Base-by-base conservation (phyloP, 2,329 filamentous ascomycete species). In the Volutella citrinella region DNA sequence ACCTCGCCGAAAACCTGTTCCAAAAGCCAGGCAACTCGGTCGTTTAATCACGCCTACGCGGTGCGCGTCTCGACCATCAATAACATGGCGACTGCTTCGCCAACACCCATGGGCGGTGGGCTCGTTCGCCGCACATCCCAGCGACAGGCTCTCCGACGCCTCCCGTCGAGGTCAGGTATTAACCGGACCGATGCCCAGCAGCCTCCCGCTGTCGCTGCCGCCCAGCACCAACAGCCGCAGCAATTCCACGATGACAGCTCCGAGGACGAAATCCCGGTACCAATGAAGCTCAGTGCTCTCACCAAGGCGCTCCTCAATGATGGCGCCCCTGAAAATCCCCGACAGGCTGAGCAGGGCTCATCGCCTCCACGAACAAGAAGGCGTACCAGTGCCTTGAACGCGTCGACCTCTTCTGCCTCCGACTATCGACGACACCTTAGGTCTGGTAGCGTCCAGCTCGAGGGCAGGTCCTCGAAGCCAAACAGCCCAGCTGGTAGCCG, bases 231-330 rank as follows among this genome's bases (percentile, higher is more conserved):
- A 23, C 60, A 69, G 34, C 69, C 69, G 38, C 68, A 69, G 29
- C 72, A 59, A 38, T 82, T 59, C 40, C 46, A 57, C 48, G 82
- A 87, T 51, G 90, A 95, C 57, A 95, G 87, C 69, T 95, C 90
- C 16, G 91, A 96, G 63, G 91, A 96, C 54, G 91, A 96, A 63
- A 87, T 94, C 18, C 85, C 86, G 12, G 84, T 87, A 49, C 89
- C 89, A 52, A 88, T 93, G 78, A 94, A 93, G 66, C 84, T 96
- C 58, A 96, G 89, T 59, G 89, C 90, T 52, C 78, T 93, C 48
- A 95, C 91, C 30, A 91, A 93, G 57, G 90, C 88, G 14, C 71
- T 96, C 12, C 72, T 96, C 16, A 78, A 79, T 37, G 78, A 82
- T 40, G 76, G 76, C 26, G 73, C 67, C 5, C 72, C 77, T 8